These are phyloP conservation scores for Calonectria crousiana DNA, from an alignment of 2,329 filamentous ascomycete species.

Conservation along the genomic window DNA sequence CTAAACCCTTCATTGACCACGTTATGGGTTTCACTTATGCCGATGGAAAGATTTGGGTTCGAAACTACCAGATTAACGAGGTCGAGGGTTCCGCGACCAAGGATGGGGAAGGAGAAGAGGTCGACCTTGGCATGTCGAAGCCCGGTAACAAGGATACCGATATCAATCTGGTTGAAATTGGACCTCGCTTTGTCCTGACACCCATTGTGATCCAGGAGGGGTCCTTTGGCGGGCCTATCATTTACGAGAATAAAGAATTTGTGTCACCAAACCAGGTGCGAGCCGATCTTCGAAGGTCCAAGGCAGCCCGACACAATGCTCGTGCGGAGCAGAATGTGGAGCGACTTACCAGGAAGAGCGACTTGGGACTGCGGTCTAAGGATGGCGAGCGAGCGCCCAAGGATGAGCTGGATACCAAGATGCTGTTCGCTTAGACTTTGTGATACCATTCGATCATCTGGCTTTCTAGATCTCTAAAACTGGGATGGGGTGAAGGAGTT, in stretches of 20 bases:
- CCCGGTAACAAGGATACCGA: constrained; percentile 72
- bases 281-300: constrained; percentile 80
- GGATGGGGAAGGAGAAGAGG: constrained; percentile 54
- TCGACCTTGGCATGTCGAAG: constrained; percentile 57
- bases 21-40: constrained; percentile 93
- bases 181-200: constrained; percentile 91
- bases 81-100: constrained; percentile 71
- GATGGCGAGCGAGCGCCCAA: constrained; percentile 72
- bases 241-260: constrained; percentile 98
- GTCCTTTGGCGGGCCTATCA: constrained; percentile 94
- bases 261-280: constrained; percentile 96
- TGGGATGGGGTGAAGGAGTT: constrained; percentile 43
- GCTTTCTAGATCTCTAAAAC: constrained; percentile 42
- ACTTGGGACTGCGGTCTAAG: constrained; percentile 78
- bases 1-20: constrained; percentile 96
- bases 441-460: constrained; percentile 44
- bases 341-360: constrained; percentile 78
- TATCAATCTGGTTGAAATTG: constrained; percentile 90
- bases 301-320: constrained; percentile 82
- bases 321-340: constrained; percentile 82
- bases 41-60: constrained; percentile 95
- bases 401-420: constrained; percentile 80
- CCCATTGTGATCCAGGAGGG: constrained; percentile 96
- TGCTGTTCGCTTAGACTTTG: constrained; percentile 75
- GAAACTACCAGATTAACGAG: constrained; percentile 94